phyloP scores from a whole-genome alignment of 2,329 filamentous ascomycete genomes.

The Falciphora oryzae region DNA sequence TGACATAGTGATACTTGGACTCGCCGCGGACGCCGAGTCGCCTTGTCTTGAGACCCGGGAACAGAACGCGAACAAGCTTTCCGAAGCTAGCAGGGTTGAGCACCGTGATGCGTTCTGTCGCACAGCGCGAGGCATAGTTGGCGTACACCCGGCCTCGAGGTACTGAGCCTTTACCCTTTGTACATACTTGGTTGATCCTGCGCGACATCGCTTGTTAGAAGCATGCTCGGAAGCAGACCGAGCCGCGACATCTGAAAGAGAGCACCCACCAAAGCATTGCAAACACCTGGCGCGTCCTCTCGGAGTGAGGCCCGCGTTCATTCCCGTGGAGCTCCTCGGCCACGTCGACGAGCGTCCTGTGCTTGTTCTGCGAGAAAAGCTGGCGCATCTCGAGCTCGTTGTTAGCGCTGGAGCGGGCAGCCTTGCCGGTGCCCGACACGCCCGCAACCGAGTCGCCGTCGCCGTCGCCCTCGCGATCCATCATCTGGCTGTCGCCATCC shows the following conservation, averaged over 20 bases:
- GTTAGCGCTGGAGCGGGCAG: slow-evolving; percentile 64
- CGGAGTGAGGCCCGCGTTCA: slow-evolving; percentile 73
- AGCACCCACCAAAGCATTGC: slow-evolving; percentile 75
- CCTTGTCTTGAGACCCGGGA: slow-evolving; percentile 88
- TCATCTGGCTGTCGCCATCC: slow-evolving; percentile 52
- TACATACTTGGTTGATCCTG: slow-evolving; percentile 70
- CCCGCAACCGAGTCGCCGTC: slow-evolving; percentile 48
- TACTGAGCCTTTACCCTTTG: slow-evolving; percentile 75
- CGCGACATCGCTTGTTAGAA: neutral
- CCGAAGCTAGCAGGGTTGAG: slow-evolving; percentile 96
- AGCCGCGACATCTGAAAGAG: neutral
- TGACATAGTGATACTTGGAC: slow-evolving; percentile 95
- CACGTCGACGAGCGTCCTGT: slow-evolving; percentile 63
- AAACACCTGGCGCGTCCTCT: slow-evolving; percentile 79
- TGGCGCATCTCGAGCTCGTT: slow-evolving; percentile 78
- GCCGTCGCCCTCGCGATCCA: slow-evolving; percentile 54
- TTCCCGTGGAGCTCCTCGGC: slow-evolving; percentile 72
- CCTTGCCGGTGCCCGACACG: slow-evolving; percentile 42
- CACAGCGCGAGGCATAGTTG: slow-evolving; percentile 89
- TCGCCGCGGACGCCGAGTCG: slow-evolving; percentile 89
- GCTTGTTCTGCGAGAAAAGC: slow-evolving; percentile 63
- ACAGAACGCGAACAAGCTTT: slow-evolving; percentile 92
- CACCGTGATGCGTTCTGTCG: slow-evolving; percentile 87
- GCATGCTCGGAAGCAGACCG: slow-evolving; percentile 1
- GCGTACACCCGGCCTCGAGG: slow-evolving; percentile 91